Evolutionary conservation across 345 rosid species (phyloP).

Genomic region (Syzygium aromaticum): DNA sequence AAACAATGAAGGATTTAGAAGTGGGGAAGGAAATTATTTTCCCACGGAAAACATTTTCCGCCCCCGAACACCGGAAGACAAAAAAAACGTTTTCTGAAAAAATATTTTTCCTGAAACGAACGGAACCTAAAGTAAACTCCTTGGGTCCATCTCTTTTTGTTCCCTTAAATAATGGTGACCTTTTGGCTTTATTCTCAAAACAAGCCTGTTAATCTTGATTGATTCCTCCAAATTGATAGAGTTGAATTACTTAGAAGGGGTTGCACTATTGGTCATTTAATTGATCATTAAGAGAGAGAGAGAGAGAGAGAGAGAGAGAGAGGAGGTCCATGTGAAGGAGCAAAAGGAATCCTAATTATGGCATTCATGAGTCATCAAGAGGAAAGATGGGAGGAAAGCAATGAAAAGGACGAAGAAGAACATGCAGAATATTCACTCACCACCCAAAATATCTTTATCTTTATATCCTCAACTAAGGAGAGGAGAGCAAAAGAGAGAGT

Average conservation of each 20-base stretch:
- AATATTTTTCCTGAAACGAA: no score
- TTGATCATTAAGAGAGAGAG: not conserved
- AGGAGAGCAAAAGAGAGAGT: constrained; percentile 7
- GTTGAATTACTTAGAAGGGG: not conserved
- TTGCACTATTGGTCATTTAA: not conserved
- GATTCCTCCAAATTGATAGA: not conserved
- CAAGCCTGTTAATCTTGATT: not conserved
- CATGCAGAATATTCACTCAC: constrained; percentile 2
- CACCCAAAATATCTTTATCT: not conserved
- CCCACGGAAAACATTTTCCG: no score
- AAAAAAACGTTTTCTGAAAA: no score
- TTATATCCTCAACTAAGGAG: constrained; percentile 2
- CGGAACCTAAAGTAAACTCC: not conserved
- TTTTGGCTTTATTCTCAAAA: not conserved
- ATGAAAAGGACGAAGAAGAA: not conserved
- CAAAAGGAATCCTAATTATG: constrained; percentile 4
- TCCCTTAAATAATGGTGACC: not conserved
- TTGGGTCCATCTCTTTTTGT: not conserved
- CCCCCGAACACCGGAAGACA: no score
- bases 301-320: not conserved
- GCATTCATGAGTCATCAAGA: not conserved
- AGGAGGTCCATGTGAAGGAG: not conserved
- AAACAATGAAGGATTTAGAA: no score
- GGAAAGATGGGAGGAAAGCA: not conserved
- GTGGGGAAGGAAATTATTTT: no score